Evolutionary conservation across 2,329 filamentous ascomycete species (phyloP).

Genomic region (Stagonosporopsis chrysanthemi): DNA sequence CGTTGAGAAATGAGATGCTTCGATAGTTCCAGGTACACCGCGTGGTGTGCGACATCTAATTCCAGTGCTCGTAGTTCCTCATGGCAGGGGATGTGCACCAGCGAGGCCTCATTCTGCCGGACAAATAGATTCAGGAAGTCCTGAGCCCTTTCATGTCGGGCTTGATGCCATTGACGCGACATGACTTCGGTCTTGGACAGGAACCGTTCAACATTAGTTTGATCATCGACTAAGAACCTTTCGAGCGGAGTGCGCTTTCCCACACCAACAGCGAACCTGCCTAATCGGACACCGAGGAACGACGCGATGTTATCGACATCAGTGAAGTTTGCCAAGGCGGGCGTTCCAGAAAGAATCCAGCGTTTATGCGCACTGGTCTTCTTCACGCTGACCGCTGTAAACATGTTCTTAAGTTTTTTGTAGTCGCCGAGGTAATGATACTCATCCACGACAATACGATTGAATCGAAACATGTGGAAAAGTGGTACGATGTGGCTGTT

Average conservation of each 20-base stretch:
- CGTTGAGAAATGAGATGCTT: conserved; percentile 61
- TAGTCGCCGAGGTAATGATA: conserved; percentile 63
- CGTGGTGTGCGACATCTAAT: conserved; percentile 58
- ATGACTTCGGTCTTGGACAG: conserved; percentile 58
- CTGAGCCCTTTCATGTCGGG: conserved; percentile 62
- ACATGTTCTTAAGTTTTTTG: conserved; percentile 39
- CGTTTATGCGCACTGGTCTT: conserved; percentile 59
- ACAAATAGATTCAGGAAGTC: conserved; percentile 63
- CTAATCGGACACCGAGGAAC: conserved; percentile 64
- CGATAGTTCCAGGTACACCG: conserved; percentile 63
- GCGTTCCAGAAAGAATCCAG: conserved; percentile 71
- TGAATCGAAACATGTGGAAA: conserved; percentile 68
- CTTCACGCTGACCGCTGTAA: conserved; percentile 50
- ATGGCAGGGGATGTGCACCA: conserved; percentile 50
- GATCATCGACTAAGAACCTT: conserved; percentile 43
- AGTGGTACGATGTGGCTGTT: conserved; percentile 35
- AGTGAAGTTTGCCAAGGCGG: conserved; percentile 63
- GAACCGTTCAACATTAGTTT: conserved; percentile 62
- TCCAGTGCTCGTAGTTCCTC: conserved; percentile 56
- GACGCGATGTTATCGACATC: conserved; percentile 66
- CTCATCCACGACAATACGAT: conserved; percentile 69
- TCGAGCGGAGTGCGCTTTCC: conserved; percentile 56
- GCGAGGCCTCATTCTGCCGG: conserved; percentile 49
- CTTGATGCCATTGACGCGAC: conserved; percentile 61
- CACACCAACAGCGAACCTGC: conserved; percentile 59